These are phyloP conservation scores for Candida odintsovae DNA, from an alignment of 805 yeast species.

Conservation along the genomic window DNA sequence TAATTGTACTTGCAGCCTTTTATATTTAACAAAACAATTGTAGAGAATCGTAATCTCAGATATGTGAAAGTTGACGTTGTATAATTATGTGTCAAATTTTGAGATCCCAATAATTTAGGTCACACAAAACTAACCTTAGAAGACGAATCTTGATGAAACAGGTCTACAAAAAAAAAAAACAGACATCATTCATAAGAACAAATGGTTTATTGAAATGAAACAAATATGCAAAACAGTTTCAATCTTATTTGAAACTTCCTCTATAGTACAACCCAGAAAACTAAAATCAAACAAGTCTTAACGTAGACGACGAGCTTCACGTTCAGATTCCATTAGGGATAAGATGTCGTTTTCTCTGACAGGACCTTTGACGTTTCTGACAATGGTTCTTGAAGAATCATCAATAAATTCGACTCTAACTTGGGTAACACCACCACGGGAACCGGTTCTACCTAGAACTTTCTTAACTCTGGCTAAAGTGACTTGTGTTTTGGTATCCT, in stretches of 20 bases:
- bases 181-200: background rate
- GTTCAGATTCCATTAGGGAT: slow-evolving; percentile 99
- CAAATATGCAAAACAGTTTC: background rate
- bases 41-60: background rate
- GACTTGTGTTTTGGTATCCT: slow-evolving; percentile 47
- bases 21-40: background rate
- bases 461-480: slow-evolving; percentile 99
- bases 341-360: slow-evolving; percentile 97
- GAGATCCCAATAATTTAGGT: too few relatives aligned
- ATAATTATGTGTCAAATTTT: too few relatives aligned
- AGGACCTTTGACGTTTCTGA: slow-evolving; percentile 94
- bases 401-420: slow-evolving; percentile 95
- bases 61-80: too few relatives aligned
- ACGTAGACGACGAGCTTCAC: slow-evolving; percentile 96
- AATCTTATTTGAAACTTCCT: background rate
- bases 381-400: slow-evolving; percentile 89
- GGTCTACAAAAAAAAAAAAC: too few relatives aligned
- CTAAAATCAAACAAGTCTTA: slow-evolving; percentile 23
- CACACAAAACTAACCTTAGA: too few relatives aligned
- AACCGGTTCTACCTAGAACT: slow-evolving; percentile 99
- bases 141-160: too few relatives aligned
- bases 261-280: background rate
- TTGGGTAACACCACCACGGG: slow-evolving; percentile 99
- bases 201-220: background rate
- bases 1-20: background rate